Base-by-base conservation (phyloP, 2,329 filamentous ascomycete species). In the Daldinia sp. region DNA sequence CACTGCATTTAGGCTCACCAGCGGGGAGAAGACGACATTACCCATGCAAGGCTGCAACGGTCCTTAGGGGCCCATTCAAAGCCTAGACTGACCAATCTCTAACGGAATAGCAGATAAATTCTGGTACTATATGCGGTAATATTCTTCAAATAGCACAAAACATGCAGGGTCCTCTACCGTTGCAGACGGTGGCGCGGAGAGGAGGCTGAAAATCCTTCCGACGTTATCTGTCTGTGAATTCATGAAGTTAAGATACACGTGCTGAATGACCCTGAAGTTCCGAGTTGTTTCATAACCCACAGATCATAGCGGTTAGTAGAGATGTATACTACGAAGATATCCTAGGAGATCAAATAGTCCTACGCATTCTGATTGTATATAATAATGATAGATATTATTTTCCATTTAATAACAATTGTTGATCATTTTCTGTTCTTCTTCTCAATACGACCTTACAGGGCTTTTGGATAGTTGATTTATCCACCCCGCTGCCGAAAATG, bases 391-490 rank as follows among this genome's bases (percentile, higher is more conserved):
- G 3, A 33, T 13, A 51, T 51, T 4, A 13, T 33, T 28, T 33
- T 1, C 1, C 15, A 18, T 51, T 30, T 33, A 12, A 13, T 30
- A 7, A 51, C 1, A 33, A 26, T 12, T 18, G 9, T 15, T 63
- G 42, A 64, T 63, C 20, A 10, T 13, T 15, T 35, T 33, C 54
- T 37, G 12, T 41, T 44, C 37, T 59, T 42, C 4, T 58, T n/a
- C 26, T 26, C 7, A 18, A 26, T 57, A 57, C 23, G 46, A 28
- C 13, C 13, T 7, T 28, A 28, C 42, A 20, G 44, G 50, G 54
- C 62, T 26, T 59, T 18, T 12, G 41, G 63, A 61, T 71, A 72
- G 64, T 62, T 65, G 66, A 65, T 44, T 64, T 71, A 69, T 63
- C 61, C 50, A 51, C 26, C 18, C 46, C 60, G 13, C 60, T 53